Evolutionary conservation across 2,329 filamentous ascomycete species (phyloP), one percentile per base, ranked within the genome.

Genomic region (Aureobasidium namibiae): DNA sequence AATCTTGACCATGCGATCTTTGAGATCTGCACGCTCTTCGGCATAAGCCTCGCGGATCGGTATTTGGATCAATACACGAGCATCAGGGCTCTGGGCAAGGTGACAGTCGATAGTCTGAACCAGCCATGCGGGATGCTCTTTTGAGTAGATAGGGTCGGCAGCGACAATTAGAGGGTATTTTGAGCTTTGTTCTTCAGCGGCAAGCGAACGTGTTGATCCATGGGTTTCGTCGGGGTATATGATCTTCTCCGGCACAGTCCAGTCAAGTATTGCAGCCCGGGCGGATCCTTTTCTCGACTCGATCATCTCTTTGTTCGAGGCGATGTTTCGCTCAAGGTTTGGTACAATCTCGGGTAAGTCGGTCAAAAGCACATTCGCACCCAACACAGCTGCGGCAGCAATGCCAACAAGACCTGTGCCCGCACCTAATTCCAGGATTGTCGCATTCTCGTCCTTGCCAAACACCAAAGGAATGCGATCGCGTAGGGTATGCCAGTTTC

Each of bases 401-500:
- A 97, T 77, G 0, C 94, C 94, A 10, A 96, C 82, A n/a, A 99
- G 80, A 0, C 92, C 92, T 0, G 92, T 97, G 0, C 94, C 92
- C 0, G 92, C 86, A 4, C 92, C 94, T 1, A 97, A 80, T 70
- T 97, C 92, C 9, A 97, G 78, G 6, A 81, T 76, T 26, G 54
- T 58, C 9, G 61, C 42, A 16, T 58, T 33, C 6, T 64, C 63
- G 23, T 68, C 54, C 4, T 56, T 41, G 7, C 45, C 33, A 16
- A 29, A 38, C 1, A 45, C 21, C 13, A 61, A 36, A 14, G 53
- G 60, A 21, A 61, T 48, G 16, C 61, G 60, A 21, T 62, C 42
- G 21, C 48, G 63, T 18, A 80, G 68, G 3, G 61, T 63, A 49
- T 68, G 68, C 26, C 97, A 80, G 24, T 88, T 84, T 65, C 83